phyloP scores from a whole-genome alignment of 2,329 filamentous ascomycete genomes.

The Nannizziopsis barbatae region DNA sequence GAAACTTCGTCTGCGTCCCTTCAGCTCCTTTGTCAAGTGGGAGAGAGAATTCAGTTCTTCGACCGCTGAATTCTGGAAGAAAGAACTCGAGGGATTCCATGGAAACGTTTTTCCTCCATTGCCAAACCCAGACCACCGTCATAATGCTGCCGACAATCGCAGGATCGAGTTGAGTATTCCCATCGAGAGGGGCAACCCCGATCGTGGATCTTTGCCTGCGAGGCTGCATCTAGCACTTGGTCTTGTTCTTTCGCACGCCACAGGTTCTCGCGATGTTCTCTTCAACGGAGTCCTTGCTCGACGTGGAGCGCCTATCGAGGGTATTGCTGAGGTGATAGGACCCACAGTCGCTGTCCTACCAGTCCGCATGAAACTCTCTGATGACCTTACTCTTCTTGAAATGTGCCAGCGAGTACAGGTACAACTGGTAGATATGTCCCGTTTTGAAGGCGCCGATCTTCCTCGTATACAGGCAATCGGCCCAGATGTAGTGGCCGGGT shows the following conservation, averaged over 20 bases:
- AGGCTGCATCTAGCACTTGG: conserved; percentile 24
- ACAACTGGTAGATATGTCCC: conserved; percentile 44
- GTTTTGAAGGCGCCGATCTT: conserved; percentile 43
- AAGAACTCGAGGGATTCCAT: neutral
- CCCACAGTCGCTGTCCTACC: conserved; percentile 33
- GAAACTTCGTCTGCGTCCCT: neutral
- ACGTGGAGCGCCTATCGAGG: conserved; percentile 27
- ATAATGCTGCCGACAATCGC: no score
- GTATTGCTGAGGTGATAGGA: conserved; percentile 30
- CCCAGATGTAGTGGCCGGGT: conserved; percentile 29
- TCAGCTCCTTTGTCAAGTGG: neutral
- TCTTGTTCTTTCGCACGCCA: conserved; percentile 26
- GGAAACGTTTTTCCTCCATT: neutral
- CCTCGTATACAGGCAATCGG: conserved; percentile 44
- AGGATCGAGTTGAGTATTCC: no score
- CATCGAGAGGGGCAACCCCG: neutral
- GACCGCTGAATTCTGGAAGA: conserved; percentile 1
- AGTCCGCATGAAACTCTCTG: conserved; percentile 24
- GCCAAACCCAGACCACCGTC: neutral
- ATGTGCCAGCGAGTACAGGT: conserved; percentile 42
- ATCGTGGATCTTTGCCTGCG: neutral
- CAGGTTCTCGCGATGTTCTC: conserved; percentile 27
- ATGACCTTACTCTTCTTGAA: neutral
- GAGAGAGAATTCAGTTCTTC: neutral
- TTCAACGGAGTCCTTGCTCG: conserved; percentile 33